phyloP scores from a whole-genome alignment of 192 early-diverging fungal genomes.

The Coemansia sp. region DNA sequence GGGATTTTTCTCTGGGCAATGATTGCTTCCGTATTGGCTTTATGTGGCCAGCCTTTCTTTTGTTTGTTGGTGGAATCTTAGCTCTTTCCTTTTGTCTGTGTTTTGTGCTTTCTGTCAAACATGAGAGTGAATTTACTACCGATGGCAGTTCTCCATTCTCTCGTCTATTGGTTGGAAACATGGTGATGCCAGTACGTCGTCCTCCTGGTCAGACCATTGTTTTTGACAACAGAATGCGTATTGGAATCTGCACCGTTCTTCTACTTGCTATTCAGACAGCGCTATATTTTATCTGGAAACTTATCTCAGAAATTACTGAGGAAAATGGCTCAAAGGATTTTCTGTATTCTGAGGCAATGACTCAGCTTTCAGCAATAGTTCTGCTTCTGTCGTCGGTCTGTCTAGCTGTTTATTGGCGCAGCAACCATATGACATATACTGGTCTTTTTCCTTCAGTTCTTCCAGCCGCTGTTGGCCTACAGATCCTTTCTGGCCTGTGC shows the following conservation, averaged over 20 bases:
- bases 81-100: neutral
- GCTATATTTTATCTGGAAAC: slow-evolving; percentile 6
- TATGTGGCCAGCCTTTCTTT: slow-evolving; percentile 22
- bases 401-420: neutral
- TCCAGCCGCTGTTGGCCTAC: slow-evolving; percentile 3
- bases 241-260: neutral
- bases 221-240: slow-evolving; percentile 20
- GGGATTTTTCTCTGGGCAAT: slow-evolving; percentile 6
- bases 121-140: too few species aligned
- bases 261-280: slow-evolving; percentile 11
- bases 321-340: too few species aligned
- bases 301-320: neutral
- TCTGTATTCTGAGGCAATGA: too few species aligned
- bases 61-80: slow-evolving; percentile 7
- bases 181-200: slow-evolving; percentile 8
- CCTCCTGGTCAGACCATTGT: slow-evolving; percentile 18
- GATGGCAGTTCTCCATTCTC: neutral
- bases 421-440: neutral
- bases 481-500: slow-evolving; percentile 14
- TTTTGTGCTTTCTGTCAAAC: slow-evolving; percentile 4
- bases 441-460: slow-evolving; percentile 28
- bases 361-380: neutral
- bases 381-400: neutral
- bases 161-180: neutral
- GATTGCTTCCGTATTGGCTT: slow-evolving; percentile 39